These are phyloP conservation scores for Nakazawaea ernobii DNA, from an alignment of 805 yeast genomes.

Conservation along the genomic window DNA sequence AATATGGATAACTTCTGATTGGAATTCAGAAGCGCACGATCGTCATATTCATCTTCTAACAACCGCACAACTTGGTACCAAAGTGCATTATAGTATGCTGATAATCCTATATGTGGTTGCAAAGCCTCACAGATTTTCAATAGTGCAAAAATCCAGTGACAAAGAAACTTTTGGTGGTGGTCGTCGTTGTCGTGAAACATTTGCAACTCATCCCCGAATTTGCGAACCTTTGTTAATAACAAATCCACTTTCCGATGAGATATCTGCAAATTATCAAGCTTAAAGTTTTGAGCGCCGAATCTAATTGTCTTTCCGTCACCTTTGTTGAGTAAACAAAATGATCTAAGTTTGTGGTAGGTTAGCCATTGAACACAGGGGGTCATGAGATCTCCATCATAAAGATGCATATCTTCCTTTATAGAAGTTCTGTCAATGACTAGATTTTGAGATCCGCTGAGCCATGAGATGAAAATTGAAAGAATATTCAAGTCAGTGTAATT, in stretches of 20 bases:
- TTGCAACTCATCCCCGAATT: background rate
- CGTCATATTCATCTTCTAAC: background rate
- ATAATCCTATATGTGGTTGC: background rate
- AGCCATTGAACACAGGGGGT: background rate
- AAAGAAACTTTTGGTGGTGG: background rate
- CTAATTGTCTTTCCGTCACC: too few species aligned
- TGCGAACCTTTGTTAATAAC: background rate
- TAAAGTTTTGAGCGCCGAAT: background rate
- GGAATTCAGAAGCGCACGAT: too few species aligned
- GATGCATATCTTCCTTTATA: background rate
- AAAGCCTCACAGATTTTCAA: background rate
- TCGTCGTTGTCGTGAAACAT: background rate
- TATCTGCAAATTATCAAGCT: background rate
- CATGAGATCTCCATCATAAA: background rate
- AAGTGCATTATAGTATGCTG: background rate
- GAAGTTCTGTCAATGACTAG: background rate
- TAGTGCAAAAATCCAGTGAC: background rate
- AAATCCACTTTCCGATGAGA: background rate
- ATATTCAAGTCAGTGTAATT: constrained; percentile 12
- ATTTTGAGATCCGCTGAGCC: constrained; percentile 33
- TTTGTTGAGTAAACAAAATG: background rate
- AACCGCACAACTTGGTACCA: background rate
- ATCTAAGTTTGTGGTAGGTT: background rate
- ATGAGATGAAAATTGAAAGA: constrained; percentile 32
- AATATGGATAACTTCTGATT: background rate